phyloP scores from a whole-genome alignment of 345 rosid genomes.

The Conringia planisiliqua region DNA sequence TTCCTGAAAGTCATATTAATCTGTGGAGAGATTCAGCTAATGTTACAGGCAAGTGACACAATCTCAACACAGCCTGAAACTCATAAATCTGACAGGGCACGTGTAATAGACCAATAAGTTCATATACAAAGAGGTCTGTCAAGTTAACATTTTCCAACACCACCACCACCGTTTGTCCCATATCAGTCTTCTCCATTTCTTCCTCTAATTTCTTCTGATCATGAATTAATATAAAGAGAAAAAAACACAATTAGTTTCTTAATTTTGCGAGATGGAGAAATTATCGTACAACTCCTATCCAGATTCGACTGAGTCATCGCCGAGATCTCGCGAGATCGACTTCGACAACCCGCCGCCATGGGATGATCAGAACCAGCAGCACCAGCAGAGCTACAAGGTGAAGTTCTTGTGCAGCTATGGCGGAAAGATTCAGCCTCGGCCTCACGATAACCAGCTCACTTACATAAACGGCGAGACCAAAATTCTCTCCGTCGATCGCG shows the following conservation, averaged over 20 bases:
- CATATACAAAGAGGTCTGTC: slow-evolving; percentile 14
- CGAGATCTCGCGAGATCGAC: slow-evolving; percentile 92
- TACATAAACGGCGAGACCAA: slow-evolving; percentile 91
- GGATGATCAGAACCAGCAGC: slow-evolving; percentile 53
- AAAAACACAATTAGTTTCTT: too few relatives aligned
- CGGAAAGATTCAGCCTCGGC: slow-evolving; percentile 94
- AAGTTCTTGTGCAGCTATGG: slow-evolving; percentile 91
- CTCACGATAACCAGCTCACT: slow-evolving; percentile 86
- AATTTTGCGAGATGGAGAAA: slow-evolving; percentile 51
- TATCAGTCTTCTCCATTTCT: slow-evolving; percentile 9
- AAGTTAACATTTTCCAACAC: slow-evolving; percentile 28
- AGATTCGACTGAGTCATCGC: slow-evolving; percentile 87
- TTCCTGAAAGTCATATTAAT: slow-evolving; percentile 19
- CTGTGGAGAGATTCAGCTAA: slow-evolving; percentile 7
- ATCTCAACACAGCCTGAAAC: slow-evolving; percentile 5
- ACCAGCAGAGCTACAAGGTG: slow-evolving; percentile 47
- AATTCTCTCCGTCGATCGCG: slow-evolving; percentile 80
- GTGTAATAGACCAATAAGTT: slow-evolving; percentile 28
- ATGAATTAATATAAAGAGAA: neutral
- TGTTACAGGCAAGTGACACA: slow-evolving; percentile 4
- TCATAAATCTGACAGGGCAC: slow-evolving; percentile 15
- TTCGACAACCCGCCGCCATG: slow-evolving; percentile 74
- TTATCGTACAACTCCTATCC: slow-evolving; percentile 66
- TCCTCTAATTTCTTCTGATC: neutral
- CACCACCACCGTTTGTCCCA: slow-evolving; percentile 9